Percentiles rank a stretch among this genome's conserved stretches.
phyloP scores from a whole-genome alignment of 2,329 filamentous ascomycete genomes.

The Teratosphaeriaceae sp. region DNA sequence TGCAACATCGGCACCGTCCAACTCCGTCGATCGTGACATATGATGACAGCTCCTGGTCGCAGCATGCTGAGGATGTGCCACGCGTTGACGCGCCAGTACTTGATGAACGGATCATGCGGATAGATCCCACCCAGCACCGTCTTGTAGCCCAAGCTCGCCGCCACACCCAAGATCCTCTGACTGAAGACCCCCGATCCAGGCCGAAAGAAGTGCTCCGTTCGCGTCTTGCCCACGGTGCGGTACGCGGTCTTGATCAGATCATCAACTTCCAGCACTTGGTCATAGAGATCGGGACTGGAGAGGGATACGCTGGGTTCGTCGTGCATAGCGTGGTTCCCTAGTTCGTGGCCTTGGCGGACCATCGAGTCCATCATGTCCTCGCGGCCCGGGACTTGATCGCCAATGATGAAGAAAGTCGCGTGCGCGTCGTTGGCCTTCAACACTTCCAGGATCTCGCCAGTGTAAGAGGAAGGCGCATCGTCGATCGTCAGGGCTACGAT shows the following conservation, averaged over 20 bases:
- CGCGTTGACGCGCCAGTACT: slow-evolving; percentile 62
- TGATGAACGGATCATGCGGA: slow-evolving; percentile 85
- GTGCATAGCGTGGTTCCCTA: slow-evolving; percentile 85
- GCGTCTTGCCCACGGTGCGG: slow-evolving; percentile 28
- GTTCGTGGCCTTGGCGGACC: slow-evolving; percentile 48
- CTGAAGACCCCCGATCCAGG: slow-evolving; percentile 83
- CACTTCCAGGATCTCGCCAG: slow-evolving; percentile 60
- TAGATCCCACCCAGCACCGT: slow-evolving; percentile 80
- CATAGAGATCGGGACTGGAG: slow-evolving; percentile 50
- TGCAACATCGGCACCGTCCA: slow-evolving; percentile 79
- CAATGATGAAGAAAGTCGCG: slow-evolving; percentile 88
- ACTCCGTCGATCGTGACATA: slow-evolving; percentile 76
- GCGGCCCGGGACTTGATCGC: slow-evolving; percentile 59
- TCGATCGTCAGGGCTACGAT: slow-evolving; percentile 80
- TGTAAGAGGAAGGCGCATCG: slow-evolving; percentile 72
- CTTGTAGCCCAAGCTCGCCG: slow-evolving; percentile 57
- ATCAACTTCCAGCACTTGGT: slow-evolving; percentile 61
- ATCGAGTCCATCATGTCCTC: slow-evolving; percentile 44
- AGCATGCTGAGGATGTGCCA: slow-evolving; percentile 75
- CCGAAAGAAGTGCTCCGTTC: slow-evolving; percentile 63
- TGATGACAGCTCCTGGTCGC: slow-evolving; percentile 68
- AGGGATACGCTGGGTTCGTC: slow-evolving; percentile 69
- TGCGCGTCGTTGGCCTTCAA: slow-evolving; percentile 59
- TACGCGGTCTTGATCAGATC: slow-evolving; percentile 54
- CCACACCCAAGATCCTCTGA: slow-evolving; percentile 55